These are phyloP conservation scores for Uromyces viciae-fabae DNA, from an alignment of 1,284 basidiomycete genomes.

Conservation along the genomic window DNA sequence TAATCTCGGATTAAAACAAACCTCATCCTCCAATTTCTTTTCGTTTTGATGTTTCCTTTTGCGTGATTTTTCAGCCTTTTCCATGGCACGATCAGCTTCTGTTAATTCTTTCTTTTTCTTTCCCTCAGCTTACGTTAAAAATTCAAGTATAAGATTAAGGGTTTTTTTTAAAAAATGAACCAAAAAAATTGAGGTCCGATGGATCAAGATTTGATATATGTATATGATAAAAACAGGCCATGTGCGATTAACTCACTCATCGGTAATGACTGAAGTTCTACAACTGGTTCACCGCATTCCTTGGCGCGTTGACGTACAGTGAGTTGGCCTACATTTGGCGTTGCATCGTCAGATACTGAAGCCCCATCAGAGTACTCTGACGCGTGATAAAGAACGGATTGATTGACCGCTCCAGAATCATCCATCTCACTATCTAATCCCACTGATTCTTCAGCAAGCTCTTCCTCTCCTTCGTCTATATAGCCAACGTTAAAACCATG, in stretches of 20 bases:
- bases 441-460: slow-evolving; percentile 28
- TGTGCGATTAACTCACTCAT: slow-evolving; percentile 20
- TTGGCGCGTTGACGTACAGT: slow-evolving; percentile 45
- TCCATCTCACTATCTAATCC: slow-evolving; percentile 11
- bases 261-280: slow-evolving; percentile 43
- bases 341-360: slow-evolving; percentile 1
- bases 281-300: slow-evolving; percentile 39
- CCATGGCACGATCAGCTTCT: slow-evolving; percentile 44
- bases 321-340: slow-evolving; percentile 6
- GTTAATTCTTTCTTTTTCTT: slow-evolving; percentile 45
- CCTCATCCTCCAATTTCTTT: slow-evolving; percentile 43
- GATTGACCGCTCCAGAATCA: background rate
- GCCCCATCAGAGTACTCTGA: slow-evolving; percentile 31
- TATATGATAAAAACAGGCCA: background rate
- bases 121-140: slow-evolving; percentile 19
- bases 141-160: background rate
- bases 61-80: slow-evolving; percentile 44
- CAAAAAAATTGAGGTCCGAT: background rate
- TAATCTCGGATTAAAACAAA: no score
- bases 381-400: slow-evolving; percentile 21
- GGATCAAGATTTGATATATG: background rate
- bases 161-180: background rate
- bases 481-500: background rate
- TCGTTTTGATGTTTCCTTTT: slow-evolving; percentile 46
- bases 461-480: slow-evolving; percentile 41